phyloP scores from a whole-genome alignment of 345 rosid genomes.

The Murraya koenigii region DNA sequence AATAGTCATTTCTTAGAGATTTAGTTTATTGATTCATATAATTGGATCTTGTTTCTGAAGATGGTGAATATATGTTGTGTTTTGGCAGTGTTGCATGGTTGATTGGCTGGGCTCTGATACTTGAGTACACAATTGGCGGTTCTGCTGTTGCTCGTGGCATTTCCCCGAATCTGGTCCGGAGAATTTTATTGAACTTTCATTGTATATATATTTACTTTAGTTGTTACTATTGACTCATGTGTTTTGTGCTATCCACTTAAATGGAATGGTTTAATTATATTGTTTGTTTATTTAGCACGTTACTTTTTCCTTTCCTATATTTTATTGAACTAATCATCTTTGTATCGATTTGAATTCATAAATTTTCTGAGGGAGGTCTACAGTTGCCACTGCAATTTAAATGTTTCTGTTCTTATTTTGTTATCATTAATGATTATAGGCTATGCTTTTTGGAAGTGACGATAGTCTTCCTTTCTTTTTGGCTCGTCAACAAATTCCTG shows the following conservation, averaged over 20 bases:
- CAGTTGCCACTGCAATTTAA: not conserved
- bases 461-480: constrained; percentile 68
- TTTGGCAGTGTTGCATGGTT: constrained; percentile 84
- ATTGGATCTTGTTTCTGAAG: not conserved
- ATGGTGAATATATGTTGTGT: not conserved
- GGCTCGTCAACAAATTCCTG: constrained; percentile 84
- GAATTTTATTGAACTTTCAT: not conserved
- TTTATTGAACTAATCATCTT: not conserved
- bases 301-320: not conserved
- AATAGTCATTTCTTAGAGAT: not conserved
- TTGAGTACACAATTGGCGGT: constrained; percentile 95
- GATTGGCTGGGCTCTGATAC: constrained; percentile 90
- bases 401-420: constrained; percentile 4
- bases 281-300: not conserved
- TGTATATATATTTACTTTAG: not conserved
- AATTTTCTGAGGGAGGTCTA: not conserved
- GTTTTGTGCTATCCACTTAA: not conserved
- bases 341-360: not conserved
- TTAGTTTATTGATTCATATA: not conserved
- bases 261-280: not conserved
- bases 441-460: constrained; percentile 84
- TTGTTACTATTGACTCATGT: not conserved
- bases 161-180: constrained; percentile 69
- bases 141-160: constrained; percentile 94
- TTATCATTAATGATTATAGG: constrained; percentile 40